Conservation (phyloP, 257 asterid genomes). For the Fraxinus excelsior region DNA sequence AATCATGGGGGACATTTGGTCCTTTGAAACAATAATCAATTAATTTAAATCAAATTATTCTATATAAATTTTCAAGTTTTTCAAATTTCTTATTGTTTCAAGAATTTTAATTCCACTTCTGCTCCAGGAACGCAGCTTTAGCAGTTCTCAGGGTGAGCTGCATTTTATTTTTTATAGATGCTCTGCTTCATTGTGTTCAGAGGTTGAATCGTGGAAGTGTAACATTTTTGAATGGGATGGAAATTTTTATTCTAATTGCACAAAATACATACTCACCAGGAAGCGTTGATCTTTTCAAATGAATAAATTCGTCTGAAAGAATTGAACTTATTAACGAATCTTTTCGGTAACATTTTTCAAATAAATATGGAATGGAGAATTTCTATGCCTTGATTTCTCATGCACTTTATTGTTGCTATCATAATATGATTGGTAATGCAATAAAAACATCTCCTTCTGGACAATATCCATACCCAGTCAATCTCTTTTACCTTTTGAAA, state of each 20-base stretch:
- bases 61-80: too few relatives aligned
- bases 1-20: constrained; percentile 1
- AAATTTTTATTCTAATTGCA: not conserved
- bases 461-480: constrained; percentile 1
- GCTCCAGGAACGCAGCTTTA: not conserved
- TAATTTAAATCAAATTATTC: too few relatives aligned
- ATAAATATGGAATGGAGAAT: not conserved
- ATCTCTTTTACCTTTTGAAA: constrained; percentile 24
- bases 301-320: not conserved
- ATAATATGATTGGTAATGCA: not conserved
- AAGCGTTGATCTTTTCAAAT: not conserved
- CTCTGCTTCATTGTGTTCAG: not conserved
- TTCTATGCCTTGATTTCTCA: not conserved
- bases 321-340: not conserved
- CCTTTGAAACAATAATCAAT: not conserved
- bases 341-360: not conserved
- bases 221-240: constrained; percentile 1
- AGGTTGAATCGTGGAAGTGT: not conserved
- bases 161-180: constrained; percentile 13
- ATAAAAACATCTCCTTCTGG: constrained; percentile 12
- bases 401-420: not conserved
- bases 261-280: not conserved
- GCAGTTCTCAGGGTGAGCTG: constrained; percentile 15
- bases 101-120: too few relatives aligned
- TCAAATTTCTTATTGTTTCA: too few relatives aligned